Base-by-base conservation (phyloP, 1,284 basidiomycete species). In the Ceratobasidium sp. region DNA sequence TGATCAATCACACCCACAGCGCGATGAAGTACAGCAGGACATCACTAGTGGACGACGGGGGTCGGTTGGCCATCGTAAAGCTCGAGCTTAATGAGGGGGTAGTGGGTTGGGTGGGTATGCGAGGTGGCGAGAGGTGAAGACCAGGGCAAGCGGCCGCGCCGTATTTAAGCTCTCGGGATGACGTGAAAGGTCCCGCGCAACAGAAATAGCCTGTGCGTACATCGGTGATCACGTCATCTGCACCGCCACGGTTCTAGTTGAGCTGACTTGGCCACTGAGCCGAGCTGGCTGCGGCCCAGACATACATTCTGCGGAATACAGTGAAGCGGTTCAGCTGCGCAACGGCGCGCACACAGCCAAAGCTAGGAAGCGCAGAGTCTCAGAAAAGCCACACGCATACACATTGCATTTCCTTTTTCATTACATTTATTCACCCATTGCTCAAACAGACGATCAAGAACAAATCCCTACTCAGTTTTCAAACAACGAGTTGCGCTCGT, bases 21-120 rank as follows among this genome's bases (percentile, higher is more conserved):
- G 54, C 66, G 56, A 76, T 44, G 37, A 76, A 61, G 52, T 69
- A 76, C 64, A 76, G 54, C 32, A 66, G 62, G 11, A 69, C 65
- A 46, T 76, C 56, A 40, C 56, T 62, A 19, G 37, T 49, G 9
- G 44, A 43, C 34, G 74, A 76, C 4, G 64, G 64, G 17, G 61
- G 74, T 9, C 64, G 74, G 54, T 65, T 65, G 62, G 68, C 51
- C 68, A 70, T 70, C 22, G 37, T 44, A 34, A 37, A 11, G 15
- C 22, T 56, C 22, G 19, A 29, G 29, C 4, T 57, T 3, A n/a
- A 1, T 17, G 7, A 22, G 11, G 51, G 15, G 37, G 43, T 51
- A 37, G 52, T 32, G 22, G 68, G 46, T n/a, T 1, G 15, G 29
- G 54, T 11, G 25, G 17, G 13, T 49, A 32, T 46, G 29, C 9